Percentiles rank a stretch among this genome's conserved stretches.
These are phyloP conservation scores for Phytophthora citrophthora DNA, from an alignment of 352 stramenopile species.

Conservation along the genomic window DNA sequence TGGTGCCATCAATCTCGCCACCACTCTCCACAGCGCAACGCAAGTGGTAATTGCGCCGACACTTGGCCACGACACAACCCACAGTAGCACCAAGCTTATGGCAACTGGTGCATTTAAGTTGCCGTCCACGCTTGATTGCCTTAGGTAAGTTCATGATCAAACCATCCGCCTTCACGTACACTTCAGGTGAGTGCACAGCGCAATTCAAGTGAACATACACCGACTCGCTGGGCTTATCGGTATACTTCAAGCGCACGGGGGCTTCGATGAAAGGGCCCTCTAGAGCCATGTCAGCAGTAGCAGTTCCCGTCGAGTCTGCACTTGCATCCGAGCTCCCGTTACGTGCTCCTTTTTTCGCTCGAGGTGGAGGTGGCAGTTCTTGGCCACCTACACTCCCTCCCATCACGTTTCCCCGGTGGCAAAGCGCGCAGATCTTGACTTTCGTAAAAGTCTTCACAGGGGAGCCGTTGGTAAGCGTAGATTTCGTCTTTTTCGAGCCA, in stretches of 20 bases:
- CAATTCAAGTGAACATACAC: slow-evolving; percentile 87
- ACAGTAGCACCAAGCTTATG: slow-evolving; percentile 75
- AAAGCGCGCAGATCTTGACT: slow-evolving; percentile 66
- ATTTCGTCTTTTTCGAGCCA: slow-evolving; percentile 32
- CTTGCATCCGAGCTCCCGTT: slow-evolving; percentile 15
- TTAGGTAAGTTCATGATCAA: slow-evolving; percentile 84
- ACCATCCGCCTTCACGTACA: slow-evolving; percentile 82
- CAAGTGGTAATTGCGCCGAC: slow-evolving; percentile 80
- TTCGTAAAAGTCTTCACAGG: slow-evolving; percentile 9
- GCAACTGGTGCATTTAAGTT: slow-evolving; percentile 77
- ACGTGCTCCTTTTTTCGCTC: slow-evolving; percentile 16
- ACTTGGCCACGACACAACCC: slow-evolving; percentile 80
- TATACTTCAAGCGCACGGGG: slow-evolving; percentile 71
- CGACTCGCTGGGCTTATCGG: slow-evolving; percentile 71
- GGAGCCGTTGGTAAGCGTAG: slow-evolving; percentile 8
- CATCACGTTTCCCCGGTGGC: slow-evolving; percentile 57
- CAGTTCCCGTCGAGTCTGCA: slow-evolving; percentile 18
- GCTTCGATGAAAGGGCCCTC: slow-evolving; percentile 80
- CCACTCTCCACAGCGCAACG: slow-evolving; percentile 77
- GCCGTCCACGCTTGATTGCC: slow-evolving; percentile 78
- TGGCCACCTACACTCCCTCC: slow-evolving; percentile 17
- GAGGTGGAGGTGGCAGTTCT: slow-evolving; percentile 4
- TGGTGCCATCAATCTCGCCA: slow-evolving; percentile 74
- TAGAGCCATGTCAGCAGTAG: slow-evolving; percentile 43
- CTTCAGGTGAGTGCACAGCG: slow-evolving; percentile 78